Base-by-base conservation (phyloP, 352 stramenopile genomes). In the Saprolegnia parasitica region DNA sequence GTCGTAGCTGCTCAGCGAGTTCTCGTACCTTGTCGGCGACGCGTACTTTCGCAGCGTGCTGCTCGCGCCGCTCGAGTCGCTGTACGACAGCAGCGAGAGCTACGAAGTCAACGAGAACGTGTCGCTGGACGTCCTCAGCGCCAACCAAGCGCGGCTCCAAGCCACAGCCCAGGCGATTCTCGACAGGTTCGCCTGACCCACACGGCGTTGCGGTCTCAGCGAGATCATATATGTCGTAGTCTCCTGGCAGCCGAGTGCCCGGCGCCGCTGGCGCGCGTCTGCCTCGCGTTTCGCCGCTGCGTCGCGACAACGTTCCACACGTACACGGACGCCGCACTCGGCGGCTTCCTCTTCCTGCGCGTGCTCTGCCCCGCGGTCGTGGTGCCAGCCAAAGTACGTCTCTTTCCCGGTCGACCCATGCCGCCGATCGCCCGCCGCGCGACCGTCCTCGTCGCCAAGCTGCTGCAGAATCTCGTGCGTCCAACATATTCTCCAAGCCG, bases 341-440 rank as follows among this genome's bases (percentile, higher is more conserved):
- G 86, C 39, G 86, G 84, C 0, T 76, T 92, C 21, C 74, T 94
- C 13, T 94, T 94, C 68, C 71, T 94, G 55, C 78, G 86, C 13
- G 91, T 90, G 56, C 67, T 94, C 35, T 94, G 86, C 47, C 86
- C 86, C 0, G 84, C 84, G 18, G 72, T 94, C 11, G 76, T 94
- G 60, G 77, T 89, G 61, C 86, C 86, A 20, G 82, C 91, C 70
- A 87, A 89, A 46, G 80, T 90, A 73, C 75, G 78, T 11, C 68
- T 94, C 54, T 89, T 83, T 9, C 83, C 81, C 0, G 72, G 77
- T 32, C 77, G 64, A 15, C 58, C 63, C 18, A 26, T 76, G 6
- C 83, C 84, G 16, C 73, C 72, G 29, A 84, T 82, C 56, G 65
- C 77, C 60, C 83, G 88, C 40, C 84, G 86, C 23, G 84, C 83